These are phyloP conservation scores for Stenocarpella maydis DNA, from an alignment of 2,329 filamentous ascomycete species.

Conservation along the genomic window DNA sequence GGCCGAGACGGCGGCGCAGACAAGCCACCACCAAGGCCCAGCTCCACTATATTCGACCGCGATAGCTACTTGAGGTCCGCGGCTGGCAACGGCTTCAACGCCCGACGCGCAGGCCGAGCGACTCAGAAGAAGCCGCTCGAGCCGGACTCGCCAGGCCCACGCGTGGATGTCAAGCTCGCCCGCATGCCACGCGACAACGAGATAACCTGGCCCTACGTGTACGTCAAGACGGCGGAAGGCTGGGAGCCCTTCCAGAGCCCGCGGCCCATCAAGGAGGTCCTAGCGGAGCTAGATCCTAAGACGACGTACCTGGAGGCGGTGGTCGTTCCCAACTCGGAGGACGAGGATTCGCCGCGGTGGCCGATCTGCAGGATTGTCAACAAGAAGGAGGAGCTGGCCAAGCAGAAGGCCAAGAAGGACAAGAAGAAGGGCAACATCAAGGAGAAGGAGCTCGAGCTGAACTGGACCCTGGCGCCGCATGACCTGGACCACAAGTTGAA, in stretches of 20 bases:
- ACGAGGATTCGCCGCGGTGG: conserved; percentile 40
- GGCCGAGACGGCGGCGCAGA: not conserved
- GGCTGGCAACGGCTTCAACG: not conserved
- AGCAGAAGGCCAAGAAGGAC: conserved; percentile 51
- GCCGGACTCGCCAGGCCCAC: conserved; percentile 42
- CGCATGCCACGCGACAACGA: conserved; percentile 54
- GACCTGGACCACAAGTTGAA: conserved; percentile 78
- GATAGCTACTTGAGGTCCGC: not conserved
- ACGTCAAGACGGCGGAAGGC: conserved; percentile 46
- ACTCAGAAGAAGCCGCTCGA: not conserved
- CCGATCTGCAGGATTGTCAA: conserved; percentile 78
- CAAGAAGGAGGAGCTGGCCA: conserved; percentile 58
- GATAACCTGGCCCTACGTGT: conserved; percentile 53
- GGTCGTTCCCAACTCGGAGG: conserved; percentile 47
- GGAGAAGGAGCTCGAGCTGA: conserved; percentile 84
- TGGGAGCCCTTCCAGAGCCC: conserved; percentile 51
- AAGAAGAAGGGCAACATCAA: conserved; percentile 52
- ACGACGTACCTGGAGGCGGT: conserved; percentile 53
- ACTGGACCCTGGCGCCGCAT: conserved; percentile 82
- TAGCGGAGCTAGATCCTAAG: conserved; percentile 48
- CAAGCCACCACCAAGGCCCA: not conserved
- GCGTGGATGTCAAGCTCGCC: conserved; percentile 29
- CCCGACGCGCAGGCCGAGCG: not conserved
- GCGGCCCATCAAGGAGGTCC: conserved; percentile 48
- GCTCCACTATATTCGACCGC: conserved; percentile 17